Evolutionary conservation across 1,284 basidiomycete genomes (phyloP).

Genomic region (Puccinia triticina): DNA sequence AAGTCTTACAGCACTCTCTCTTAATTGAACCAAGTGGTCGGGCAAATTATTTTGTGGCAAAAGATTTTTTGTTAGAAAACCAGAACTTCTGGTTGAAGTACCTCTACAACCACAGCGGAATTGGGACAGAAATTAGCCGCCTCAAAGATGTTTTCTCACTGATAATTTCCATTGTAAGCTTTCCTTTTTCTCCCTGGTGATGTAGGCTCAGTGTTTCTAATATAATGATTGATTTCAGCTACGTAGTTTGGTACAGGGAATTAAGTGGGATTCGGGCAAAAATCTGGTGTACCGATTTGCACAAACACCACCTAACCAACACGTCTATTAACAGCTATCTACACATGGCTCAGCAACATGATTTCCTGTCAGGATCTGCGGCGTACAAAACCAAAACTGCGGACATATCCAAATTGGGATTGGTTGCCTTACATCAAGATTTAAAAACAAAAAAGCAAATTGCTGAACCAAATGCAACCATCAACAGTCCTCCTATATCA

Average conservation of each 20-base stretch:
- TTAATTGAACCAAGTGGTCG: neutral
- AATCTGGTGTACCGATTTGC: neutral
- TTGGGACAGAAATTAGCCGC: neutral
- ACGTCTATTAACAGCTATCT: neutral
- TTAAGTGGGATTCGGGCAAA: neutral
- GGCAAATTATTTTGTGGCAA: neutral
- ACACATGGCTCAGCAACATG: neutral
- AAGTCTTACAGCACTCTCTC: neutral
- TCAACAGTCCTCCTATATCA: neutral
- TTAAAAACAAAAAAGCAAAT: neutral
- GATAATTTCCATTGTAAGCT: neutral
- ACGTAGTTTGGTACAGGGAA: neutral
- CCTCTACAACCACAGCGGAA: constrained; percentile 7
- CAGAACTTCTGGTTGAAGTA: neutral
- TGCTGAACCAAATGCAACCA: neutral
- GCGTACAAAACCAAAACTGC: neutral
- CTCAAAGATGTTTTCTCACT: constrained; percentile 6
- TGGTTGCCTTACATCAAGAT: neutral
- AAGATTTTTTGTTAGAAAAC: neutral
- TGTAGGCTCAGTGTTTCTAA: too few relatives aligned
- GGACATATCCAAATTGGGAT: neutral
- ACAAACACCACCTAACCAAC: neutral
- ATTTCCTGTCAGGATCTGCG: neutral
- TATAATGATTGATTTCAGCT: too few relatives aligned
- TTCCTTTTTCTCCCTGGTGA: too few relatives aligned